Evolutionary conservation across 352 stramenopile genomes (phyloP).

Genomic region (Pilasporangium apinafurcum): DNA sequence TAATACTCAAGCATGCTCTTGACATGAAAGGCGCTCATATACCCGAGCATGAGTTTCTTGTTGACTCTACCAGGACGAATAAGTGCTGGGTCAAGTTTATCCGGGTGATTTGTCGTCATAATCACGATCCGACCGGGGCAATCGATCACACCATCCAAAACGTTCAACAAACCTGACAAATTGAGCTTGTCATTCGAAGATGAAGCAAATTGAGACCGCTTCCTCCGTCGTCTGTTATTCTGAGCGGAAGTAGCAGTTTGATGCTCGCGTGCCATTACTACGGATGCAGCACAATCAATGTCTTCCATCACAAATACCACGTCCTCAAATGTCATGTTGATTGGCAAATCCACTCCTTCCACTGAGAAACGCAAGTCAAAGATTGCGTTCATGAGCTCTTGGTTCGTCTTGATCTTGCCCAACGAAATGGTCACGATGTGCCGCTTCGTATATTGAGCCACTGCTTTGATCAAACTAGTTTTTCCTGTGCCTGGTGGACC

Average conservation of each 20-base stretch:
- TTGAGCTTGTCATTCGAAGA: slow-evolving; percentile 59
- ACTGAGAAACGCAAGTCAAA: slow-evolving; percentile 74
- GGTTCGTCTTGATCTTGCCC: slow-evolving; percentile 71
- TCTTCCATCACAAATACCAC: slow-evolving; percentile 91
- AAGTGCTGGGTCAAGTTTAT: slow-evolving; percentile 89
- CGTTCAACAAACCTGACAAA: slow-evolving; percentile 82
- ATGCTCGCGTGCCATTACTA: slow-evolving; percentile 45
- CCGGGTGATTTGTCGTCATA: slow-evolving; percentile 92
- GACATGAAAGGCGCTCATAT: slow-evolving; percentile 42
- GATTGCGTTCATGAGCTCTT: slow-evolving; percentile 76
- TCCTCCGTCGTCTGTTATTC: too few relatives aligned
- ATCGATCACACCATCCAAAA: slow-evolving; percentile 89
- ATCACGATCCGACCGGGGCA: slow-evolving; percentile 87
- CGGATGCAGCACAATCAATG: slow-evolving; percentile 75
- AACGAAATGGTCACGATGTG: slow-evolving; percentile 80
- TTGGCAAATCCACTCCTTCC: slow-evolving; percentile 47
- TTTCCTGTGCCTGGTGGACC: slow-evolving; percentile 87
- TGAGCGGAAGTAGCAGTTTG: too few relatives aligned
- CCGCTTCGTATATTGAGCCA: slow-evolving; percentile 72
- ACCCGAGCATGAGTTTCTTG: slow-evolving; percentile 72
- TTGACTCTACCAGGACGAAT: slow-evolving; percentile 89
- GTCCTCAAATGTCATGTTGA: slow-evolving; percentile 73
- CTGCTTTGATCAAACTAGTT: slow-evolving; percentile 86
- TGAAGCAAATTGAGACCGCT: slow-evolving; percentile 1
- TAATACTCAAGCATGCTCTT: slow-evolving; percentile 75